Conservation (phyloP, 1,284 basidiomycete species). For the Cutaneotrichosporon sp. region DNA sequence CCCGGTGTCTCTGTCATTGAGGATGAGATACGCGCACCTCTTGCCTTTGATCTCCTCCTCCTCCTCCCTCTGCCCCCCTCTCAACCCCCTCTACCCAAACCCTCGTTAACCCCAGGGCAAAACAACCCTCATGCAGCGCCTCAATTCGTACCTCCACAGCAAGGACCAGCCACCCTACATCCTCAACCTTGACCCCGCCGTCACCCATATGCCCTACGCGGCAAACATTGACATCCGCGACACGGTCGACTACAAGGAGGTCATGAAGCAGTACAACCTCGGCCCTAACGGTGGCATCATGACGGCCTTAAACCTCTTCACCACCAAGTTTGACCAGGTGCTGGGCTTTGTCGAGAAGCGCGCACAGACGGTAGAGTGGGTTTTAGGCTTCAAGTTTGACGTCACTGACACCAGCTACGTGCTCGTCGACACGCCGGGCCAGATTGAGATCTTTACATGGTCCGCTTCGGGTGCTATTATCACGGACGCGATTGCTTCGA, state of each 20-base stretch:
- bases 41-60: not conserved
- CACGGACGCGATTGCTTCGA: slow-evolving; percentile 92
- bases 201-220: slow-evolving; percentile 83
- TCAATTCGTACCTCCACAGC: slow-evolving; percentile 79
- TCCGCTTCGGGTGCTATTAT: slow-evolving; percentile 98
- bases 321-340: slow-evolving; percentile 99
- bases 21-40: no score
- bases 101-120: slow-evolving; percentile 66
- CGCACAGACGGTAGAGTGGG: slow-evolving; percentile 80
- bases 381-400: slow-evolving; percentile 17
- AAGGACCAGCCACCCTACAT: slow-evolving; percentile 76
- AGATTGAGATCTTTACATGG: slow-evolving; percentile 99
- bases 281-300: slow-evolving; percentile 98
- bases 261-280: slow-evolving; percentile 99
- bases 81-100: not conserved
- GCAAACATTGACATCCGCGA: slow-evolving; percentile 98
- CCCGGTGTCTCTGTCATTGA: no score
- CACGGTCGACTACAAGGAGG: slow-evolving; percentile 94
- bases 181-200: slow-evolving; percentile 96
- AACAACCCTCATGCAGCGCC: slow-evolving; percentile 91
- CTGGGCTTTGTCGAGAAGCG: slow-evolving; percentile 88
- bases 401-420: slow-evolving; percentile 65
- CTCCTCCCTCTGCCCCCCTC: not conserved
- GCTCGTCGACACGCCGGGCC: slow-evolving; percentile 94
- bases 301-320: slow-evolving; percentile 95